Base-by-base conservation (phyloP, 768 basidiomycete genomes). In the Tephrocybe sp. region DNA sequence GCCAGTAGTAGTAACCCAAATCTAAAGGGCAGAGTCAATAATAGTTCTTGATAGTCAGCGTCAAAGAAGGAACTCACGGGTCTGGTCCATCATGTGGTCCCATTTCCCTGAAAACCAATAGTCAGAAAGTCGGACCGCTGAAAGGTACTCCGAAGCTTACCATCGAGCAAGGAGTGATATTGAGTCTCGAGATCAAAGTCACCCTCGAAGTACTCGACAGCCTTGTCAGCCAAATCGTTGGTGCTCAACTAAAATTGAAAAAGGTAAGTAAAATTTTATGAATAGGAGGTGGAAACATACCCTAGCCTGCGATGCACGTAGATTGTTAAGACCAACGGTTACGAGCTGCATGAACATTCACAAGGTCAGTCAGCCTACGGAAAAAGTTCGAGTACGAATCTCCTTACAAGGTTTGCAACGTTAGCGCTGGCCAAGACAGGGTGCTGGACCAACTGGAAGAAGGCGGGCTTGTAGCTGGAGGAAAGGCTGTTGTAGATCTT, bases 391-490 rank as follows among this genome's bases (percentile, higher is more conserved):
- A 22, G 43, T 21, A 29, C 27, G 11, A 5, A 36, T 2, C 27
- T 11, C 41, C 62, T 24, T 25, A 71, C 69, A 72, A 87, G 74
- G 49, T 75, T 73, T 13, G 73, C 77, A 23, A 86, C 61, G 42
- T 80, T 86, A 38, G 72, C 67, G 54, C 78, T 80, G 1, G 83
- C 83, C 42, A 77, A 62, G 16, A 84, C 74, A 3, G 83, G 79
- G 56, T 86, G 82, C 24, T 83, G 82, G 1, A 90, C 76, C n/a
- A 83, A 72, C 61, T 90, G 75, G 76, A 80, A 88, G 70, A 80
- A 89, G 0, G 86, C 78, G 1, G 82, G 71, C 56, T 84, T 69
- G 49, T 65, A 72, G 1, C 57, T 68, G 15, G 66, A 50, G 0
- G 77, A 63, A 4, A 88, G 67, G n/a, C 64, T 65, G 57, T 82